Conservation (phyloP, 257 asterid genomes). For the Gentiana macrophylla region DNA sequence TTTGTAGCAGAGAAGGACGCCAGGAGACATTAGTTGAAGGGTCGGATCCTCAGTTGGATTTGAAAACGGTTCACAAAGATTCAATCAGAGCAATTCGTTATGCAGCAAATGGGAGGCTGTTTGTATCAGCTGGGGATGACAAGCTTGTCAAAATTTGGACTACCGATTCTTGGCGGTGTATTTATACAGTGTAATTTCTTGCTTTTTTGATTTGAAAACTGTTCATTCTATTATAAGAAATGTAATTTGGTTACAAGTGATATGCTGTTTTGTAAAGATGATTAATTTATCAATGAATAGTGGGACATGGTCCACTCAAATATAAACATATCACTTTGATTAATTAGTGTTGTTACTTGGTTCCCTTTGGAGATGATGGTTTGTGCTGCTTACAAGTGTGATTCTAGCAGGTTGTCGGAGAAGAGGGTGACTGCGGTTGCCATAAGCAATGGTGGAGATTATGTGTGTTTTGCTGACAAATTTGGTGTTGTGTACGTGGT, state of each 20-base stretch:
- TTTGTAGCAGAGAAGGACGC: constrained; percentile 34
- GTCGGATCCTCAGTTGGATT: constrained; percentile 24
- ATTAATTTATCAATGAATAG: too few species aligned
- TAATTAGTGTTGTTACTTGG: background rate
- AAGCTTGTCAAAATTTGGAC: constrained; percentile 83
- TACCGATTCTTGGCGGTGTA: constrained; percentile 68
- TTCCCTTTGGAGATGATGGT: background rate
- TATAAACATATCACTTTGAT: too few species aligned
- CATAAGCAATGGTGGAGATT: constrained; percentile 48
- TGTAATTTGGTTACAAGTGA: too few species aligned
- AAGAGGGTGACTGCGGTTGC: constrained; percentile 93
- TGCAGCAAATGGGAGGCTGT: constrained; percentile 57
- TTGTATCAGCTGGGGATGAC: constrained; percentile 92
- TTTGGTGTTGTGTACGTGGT: constrained; percentile 76
- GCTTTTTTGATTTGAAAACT: background rate
- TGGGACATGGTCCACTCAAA: too few species aligned
- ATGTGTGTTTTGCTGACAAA: constrained; percentile 80
- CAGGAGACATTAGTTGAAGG: constrained; percentile 38
- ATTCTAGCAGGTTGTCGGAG: constrained; percentile 56
- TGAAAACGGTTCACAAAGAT: constrained; percentile 32
- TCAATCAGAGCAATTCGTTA: constrained; percentile 72
- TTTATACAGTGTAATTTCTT: constrained; percentile 52
- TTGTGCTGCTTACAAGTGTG: background rate
- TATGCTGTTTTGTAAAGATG: too few species aligned
- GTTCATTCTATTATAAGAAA: too few species aligned